phyloP scores from a whole-genome alignment of 1,284 basidiomycete species.

The Ustilago hordei region DNA sequence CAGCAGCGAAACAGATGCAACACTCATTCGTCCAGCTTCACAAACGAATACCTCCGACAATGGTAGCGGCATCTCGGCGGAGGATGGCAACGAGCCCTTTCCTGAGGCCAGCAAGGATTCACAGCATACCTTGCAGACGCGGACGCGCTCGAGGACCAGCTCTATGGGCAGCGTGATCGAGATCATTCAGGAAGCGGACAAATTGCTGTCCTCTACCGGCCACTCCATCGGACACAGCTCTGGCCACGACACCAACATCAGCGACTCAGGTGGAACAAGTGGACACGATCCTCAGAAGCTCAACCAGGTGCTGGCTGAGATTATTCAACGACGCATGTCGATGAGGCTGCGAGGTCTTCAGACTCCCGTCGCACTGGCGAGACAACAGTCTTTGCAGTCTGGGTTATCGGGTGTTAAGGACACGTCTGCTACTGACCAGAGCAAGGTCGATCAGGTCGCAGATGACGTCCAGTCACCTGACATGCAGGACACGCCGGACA shows the following conservation, averaged over 20 bases:
- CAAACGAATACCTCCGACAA: not conserved
- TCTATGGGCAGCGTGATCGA: slow-evolving; percentile 37
- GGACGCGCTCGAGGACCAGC: slow-evolving; percentile 17
- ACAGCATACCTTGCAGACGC: slow-evolving; percentile 16
- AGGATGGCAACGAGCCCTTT: not conserved
- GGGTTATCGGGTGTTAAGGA: not conserved
- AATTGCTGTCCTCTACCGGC: slow-evolving; percentile 36
- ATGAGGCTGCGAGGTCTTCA: slow-evolving; percentile 11
- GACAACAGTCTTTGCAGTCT: not conserved
- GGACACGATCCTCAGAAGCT: slow-evolving; percentile 39
- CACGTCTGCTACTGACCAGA: not conserved
- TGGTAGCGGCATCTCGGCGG: not conserved
- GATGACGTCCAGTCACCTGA: slow-evolving; percentile 14
- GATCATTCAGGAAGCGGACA: slow-evolving; percentile 38
- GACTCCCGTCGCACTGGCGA: slow-evolving; percentile 2
- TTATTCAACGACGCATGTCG: slow-evolving; percentile 21
- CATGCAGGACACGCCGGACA: slow-evolving; percentile 43
- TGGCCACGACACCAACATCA: slow-evolving; percentile 27
- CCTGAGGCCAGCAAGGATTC: slow-evolving; percentile 19
- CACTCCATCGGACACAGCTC: slow-evolving; percentile 42
- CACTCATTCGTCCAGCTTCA: not conserved
- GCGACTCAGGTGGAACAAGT: slow-evolving; percentile 36
- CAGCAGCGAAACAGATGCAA: slow-evolving; percentile 1
- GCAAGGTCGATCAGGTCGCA: not conserved
- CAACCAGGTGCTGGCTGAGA: slow-evolving; percentile 22